Evolutionary conservation across 2,329 filamentous ascomycete genomes (phyloP).

Genomic region (Coniochaeta sp.): DNA sequence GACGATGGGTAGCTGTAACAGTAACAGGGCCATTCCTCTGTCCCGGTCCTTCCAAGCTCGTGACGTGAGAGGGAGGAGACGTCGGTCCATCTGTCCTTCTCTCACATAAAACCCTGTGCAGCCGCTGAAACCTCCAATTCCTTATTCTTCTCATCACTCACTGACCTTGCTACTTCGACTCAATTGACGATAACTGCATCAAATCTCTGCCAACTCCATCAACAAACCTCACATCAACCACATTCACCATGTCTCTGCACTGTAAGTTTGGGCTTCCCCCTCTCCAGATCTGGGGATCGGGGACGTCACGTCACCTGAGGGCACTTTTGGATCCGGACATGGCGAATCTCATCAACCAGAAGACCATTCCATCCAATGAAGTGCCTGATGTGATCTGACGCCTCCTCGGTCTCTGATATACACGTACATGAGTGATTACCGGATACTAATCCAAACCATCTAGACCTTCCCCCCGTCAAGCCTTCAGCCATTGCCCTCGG

Average conservation of each 20-base stretch:
- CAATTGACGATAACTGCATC: slow-evolving; percentile 1
- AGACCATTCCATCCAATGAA: neutral
- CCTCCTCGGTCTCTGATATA: neutral
- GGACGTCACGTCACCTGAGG: neutral
- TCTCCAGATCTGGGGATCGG: neutral
- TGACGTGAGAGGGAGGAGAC: slow-evolving; percentile 3
- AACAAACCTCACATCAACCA: slow-evolving; percentile 6
- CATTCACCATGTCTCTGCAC: slow-evolving; percentile 50
- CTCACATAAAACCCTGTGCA: slow-evolving; percentile 3
- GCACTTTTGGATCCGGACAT: neutral
- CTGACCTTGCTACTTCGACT: neutral
- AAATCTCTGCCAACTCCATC: slow-evolving; percentile 1
- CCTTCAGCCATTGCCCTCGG: slow-evolving; percentile 95
- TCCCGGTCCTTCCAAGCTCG: neutral
- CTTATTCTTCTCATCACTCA: neutral
- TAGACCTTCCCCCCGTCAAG: slow-evolving; percentile 72
- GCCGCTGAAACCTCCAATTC: neutral
- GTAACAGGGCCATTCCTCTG: neutral
- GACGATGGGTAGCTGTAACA: neutral
- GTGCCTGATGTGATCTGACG: neutral
- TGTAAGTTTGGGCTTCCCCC: slow-evolving; percentile 31
- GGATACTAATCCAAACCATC: neutral
- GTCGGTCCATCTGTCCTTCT: neutral
- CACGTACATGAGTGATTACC: neutral
- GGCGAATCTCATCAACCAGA: neutral